phyloP scores from a whole-genome alignment of 139 green algal genomes.

The Pycnococcus provasolii region DNA sequence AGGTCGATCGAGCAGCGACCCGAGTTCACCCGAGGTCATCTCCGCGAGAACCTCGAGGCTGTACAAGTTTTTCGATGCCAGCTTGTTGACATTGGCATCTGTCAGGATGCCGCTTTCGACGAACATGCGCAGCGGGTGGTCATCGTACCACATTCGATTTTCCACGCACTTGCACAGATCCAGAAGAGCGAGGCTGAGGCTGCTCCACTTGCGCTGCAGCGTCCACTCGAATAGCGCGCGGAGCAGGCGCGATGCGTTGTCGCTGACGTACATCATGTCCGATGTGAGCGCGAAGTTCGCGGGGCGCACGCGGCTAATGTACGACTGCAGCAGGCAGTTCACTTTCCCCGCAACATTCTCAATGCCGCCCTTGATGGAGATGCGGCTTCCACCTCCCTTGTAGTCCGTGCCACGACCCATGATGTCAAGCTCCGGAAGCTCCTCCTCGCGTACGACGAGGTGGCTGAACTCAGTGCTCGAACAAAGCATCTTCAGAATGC shows the following conservation, averaged over 20 bases:
- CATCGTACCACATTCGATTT: slow-evolving; percentile 69
- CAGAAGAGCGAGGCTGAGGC: slow-evolving; percentile 46
- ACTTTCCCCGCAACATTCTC: slow-evolving; percentile 84
- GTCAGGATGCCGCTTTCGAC: slow-evolving; percentile 37
- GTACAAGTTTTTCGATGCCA: slow-evolving; percentile 54
- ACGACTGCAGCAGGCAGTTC: slow-evolving; percentile 61
- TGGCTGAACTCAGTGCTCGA: slow-evolving; percentile 86
- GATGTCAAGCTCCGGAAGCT: slow-evolving; percentile 77
- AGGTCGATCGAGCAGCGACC: slow-evolving; percentile 62
- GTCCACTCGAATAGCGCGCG: slow-evolving; percentile 90
- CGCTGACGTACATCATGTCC: slow-evolving; percentile 83
- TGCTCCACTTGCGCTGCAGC: slow-evolving; percentile 57
- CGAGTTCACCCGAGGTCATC: slow-evolving; percentile 75
- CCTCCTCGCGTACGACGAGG: slow-evolving; percentile 85
- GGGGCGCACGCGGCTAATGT: slow-evolving; percentile 59
- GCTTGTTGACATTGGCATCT: slow-evolving; percentile 63
- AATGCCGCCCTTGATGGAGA: slow-evolving; percentile 57
- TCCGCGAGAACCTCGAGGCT: slow-evolving; percentile 64
- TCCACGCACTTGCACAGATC: slow-evolving; percentile 67
- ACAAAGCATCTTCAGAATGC: slow-evolving; percentile 67
- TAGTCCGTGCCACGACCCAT: slow-evolving; percentile 31
- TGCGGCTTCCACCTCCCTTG: slow-evolving; percentile 35
- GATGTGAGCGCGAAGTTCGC: slow-evolving; percentile 82
- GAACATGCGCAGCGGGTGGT: slow-evolving; percentile 87
- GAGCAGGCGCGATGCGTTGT: slow-evolving; percentile 76